These are phyloP conservation scores for Penicillium occitanis DNA, from an alignment of 2,329 filamentous ascomycete species.

Conservation along the genomic window DNA sequence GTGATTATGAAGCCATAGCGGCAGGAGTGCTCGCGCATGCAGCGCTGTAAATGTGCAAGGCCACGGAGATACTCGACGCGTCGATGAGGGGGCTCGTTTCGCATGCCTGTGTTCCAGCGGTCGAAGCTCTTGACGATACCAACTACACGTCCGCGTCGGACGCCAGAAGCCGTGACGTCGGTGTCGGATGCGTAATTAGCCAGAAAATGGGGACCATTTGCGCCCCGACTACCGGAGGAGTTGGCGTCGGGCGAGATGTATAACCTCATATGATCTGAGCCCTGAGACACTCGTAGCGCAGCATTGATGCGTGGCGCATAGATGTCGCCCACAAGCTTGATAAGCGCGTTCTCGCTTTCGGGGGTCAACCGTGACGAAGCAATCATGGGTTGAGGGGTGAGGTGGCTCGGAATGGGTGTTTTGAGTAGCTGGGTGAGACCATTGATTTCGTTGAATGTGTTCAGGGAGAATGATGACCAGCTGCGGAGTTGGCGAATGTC, in stretches of 20 bases:
- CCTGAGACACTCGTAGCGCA: slow-evolving; percentile 73
- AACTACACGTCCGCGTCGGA: slow-evolving; percentile 64
- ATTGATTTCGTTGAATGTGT: slow-evolving; percentile 69
- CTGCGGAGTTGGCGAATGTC: slow-evolving; percentile 82
- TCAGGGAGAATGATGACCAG: slow-evolving; percentile 77
- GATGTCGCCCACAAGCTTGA: slow-evolving; percentile 71
- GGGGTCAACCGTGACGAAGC: slow-evolving; percentile 55
- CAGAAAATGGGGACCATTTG: slow-evolving; percentile 53
- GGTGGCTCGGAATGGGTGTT: slow-evolving; percentile 56
- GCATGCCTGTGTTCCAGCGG: slow-evolving; percentile 94
- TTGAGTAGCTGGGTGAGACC: slow-evolving; percentile 71
- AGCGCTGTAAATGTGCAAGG: slow-evolving; percentile 79
- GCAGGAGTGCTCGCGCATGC: slow-evolving; percentile 90
- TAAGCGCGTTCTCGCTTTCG: slow-evolving; percentile 74
- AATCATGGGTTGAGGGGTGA: slow-evolving; percentile 25
- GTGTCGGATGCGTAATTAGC: slow-evolving; percentile 55
- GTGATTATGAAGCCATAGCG: slow-evolving; percentile 96
- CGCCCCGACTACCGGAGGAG: slow-evolving; percentile 38
- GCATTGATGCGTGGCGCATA: slow-evolving; percentile 87
- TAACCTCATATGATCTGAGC: slow-evolving; percentile 57
- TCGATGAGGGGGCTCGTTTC: slow-evolving; percentile 77
- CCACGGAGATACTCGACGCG: slow-evolving; percentile 86
- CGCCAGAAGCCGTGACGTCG: slow-evolving; percentile 49
- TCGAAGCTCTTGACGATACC: slow-evolving; percentile 90
- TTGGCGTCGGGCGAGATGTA: slow-evolving; percentile 43